Evolutionary conservation across 306 rosid genomes (phyloP).

Genomic region (Vigna angularis): DNA sequence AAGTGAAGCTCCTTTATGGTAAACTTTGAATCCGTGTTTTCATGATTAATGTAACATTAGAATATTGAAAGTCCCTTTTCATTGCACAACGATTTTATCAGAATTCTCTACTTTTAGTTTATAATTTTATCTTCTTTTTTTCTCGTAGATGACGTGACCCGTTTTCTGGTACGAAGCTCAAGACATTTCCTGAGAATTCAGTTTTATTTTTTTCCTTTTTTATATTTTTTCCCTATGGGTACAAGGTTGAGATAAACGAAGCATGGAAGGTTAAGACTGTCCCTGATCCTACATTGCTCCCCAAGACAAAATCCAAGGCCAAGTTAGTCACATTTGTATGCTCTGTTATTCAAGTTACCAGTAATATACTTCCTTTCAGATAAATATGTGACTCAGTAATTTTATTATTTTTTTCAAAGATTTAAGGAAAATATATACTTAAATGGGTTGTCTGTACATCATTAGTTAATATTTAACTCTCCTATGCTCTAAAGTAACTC

Average conservation of each 20-base stretch:
- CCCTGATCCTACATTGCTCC: slow-evolving; percentile 69
- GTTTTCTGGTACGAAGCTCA: slow-evolving; percentile 65
- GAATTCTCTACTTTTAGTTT: slow-evolving; percentile 16
- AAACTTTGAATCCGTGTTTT: slow-evolving; percentile 2
- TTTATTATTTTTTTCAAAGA: not conserved
- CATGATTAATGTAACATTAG: not conserved
- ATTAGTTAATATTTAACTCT: not conserved
- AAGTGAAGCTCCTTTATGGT: slow-evolving; percentile 79
- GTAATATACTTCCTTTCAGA: not conserved
- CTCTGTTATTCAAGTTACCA: not conserved
- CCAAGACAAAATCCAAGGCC: slow-evolving; percentile 81
- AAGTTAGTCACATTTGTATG: slow-evolving; percentile 56
- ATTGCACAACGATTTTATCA: not conserved
- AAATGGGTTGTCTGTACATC: too few species aligned
- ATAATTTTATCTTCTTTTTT: slow-evolving; percentile 25
- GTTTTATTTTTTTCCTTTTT: not conserved
- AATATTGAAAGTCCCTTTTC: not conserved
- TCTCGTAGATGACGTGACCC: slow-evolving; percentile 82
- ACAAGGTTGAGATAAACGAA: slow-evolving; percentile 78
- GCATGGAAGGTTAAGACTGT: slow-evolving; percentile 77
- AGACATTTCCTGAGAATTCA: not conserved
- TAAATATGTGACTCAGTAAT: not conserved
- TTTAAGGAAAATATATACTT: not conserved
- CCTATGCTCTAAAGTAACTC: slow-evolving; percentile 4
- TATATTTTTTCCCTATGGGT: slow-evolving; percentile 8